Evolutionary conservation across 495 filamentous ascomycete genomes (phyloP).

Genomic region (Neurospora tetraspora): DNA sequence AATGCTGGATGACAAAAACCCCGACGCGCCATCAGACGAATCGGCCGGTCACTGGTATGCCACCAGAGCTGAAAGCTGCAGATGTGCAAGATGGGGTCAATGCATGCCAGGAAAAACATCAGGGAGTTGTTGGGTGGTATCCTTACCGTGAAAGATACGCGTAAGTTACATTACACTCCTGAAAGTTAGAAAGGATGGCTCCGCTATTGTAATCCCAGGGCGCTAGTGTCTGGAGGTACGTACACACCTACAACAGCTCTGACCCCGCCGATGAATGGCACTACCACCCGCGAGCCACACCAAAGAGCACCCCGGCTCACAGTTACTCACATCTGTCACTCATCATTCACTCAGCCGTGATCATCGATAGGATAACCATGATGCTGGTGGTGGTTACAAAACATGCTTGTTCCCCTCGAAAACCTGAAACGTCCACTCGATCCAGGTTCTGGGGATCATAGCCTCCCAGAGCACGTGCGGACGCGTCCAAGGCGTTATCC

Average conservation of each 20-base stretch:
- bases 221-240: not conserved
- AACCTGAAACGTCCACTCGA: not conserved
- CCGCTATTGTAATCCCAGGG: conserved; percentile 1
- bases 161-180: not conserved
- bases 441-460: not conserved
- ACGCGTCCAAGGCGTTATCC: not conserved
- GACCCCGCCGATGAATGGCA: not conserved
- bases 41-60: conserved; percentile 22
- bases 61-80: conserved; percentile 38
- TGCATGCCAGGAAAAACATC: not conserved
- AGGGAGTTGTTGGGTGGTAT: conserved; percentile 7
- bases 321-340: not conserved
- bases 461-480: not conserved
- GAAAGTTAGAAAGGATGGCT: conserved; percentile 5
- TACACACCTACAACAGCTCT: not conserved
- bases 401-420: not conserved
- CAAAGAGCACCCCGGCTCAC: not conserved
- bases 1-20: conserved; percentile 23
- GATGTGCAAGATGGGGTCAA: conserved; percentile 17
- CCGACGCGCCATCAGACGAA: conserved; percentile 24
- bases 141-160: not conserved
- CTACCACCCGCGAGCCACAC: not conserved
- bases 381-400: not conserved
- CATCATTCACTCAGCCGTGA: not conserved
- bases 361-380: not conserved